Evolutionary conservation across 257 asterid species (phyloP), one percentile per base, ranked within the genome.

Genomic region (Ocimum tenuiflorum): DNA sequence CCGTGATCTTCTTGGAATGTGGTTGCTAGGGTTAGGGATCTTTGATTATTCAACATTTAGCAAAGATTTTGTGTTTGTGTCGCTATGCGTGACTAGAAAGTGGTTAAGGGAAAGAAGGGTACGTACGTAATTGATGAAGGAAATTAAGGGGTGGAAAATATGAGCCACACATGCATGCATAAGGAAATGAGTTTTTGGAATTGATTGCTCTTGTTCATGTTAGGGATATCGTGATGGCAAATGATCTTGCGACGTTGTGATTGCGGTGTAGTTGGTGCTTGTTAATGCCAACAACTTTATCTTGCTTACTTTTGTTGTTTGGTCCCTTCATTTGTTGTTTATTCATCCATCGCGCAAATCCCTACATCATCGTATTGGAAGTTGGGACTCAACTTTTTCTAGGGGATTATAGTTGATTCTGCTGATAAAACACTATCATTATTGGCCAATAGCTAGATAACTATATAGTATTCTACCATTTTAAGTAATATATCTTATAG

Each of bases 21-120:
- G 60, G 63, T 70, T 33, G 63, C 63, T 59, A 60, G 58, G 18
- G 76, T 51, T 61, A 83, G 47, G 39, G 81, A 72, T 63, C 83
- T 80, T 78, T 88, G 83, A 74, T 85, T 75, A 70, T 66, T 88
- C 80, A 67, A 67, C 86, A 78, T 78, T 50, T 62, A 45, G 23
- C 36, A 13, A 65, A 11, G 3, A 1, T 35, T 51, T 2, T 22
- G 23, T 49, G 27, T 42, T 5, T 18, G 31, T 65, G 10, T 31
- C 59, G 33, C n/a, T 60, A 48, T 56, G 56, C 36, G 42, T 31
- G 60, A 20, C 17, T 6, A 33, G 52, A 18, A 23, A 39, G 29
- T 33, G 38, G 57, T n/a, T n/a, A 27, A 39, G 23, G 43, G 49
- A 43, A 19, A 22, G 47, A 31, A n/a, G 53, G 36, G 4, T 24